phyloP scores from a whole-genome alignment of 768 basidiomycete genomes.

The Naganishia vaughanmartiniae region DNA sequence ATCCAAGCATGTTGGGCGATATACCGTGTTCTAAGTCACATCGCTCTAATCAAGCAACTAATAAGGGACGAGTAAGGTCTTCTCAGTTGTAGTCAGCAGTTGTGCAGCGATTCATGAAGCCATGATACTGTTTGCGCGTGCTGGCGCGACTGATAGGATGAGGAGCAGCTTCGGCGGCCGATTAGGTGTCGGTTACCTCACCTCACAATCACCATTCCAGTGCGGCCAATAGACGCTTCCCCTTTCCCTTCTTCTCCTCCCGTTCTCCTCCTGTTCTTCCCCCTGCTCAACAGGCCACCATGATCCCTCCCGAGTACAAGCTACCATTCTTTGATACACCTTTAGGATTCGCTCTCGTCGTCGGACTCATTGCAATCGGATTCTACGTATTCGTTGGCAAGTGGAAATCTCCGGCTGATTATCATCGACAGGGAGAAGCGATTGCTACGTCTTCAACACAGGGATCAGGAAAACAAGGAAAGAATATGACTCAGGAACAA shows the following conservation, averaged over 20 bases:
- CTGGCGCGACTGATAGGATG: too few relatives aligned
- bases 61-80: too few relatives aligned
- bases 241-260: not conserved
- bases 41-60: too few relatives aligned
- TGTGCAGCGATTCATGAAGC: too few relatives aligned
- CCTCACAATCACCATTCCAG: too few relatives aligned
- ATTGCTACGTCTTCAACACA: not conserved
- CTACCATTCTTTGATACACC: constrained; percentile 22
- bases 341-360: constrained; percentile 16
- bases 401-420: constrained; percentile 15
- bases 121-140: too few relatives aligned
- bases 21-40: too few relatives aligned
- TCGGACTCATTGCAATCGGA: constrained; percentile 11
- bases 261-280: not conserved
- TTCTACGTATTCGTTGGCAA: constrained; percentile 17
- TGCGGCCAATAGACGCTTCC: constrained; percentile 6
- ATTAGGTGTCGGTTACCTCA: too few relatives aligned
- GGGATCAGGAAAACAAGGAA: too few relatives aligned
- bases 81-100: too few relatives aligned
- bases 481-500: not conserved
- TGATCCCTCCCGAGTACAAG: constrained; percentile 14
- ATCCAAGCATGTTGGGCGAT: too few relatives aligned
- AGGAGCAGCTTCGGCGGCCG: too few relatives aligned
- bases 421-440: constrained; percentile 16
- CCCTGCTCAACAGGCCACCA: not conserved